Base-by-base conservation (phyloP, 306 rosid species). In the Cicer pinnatifidum region DNA sequence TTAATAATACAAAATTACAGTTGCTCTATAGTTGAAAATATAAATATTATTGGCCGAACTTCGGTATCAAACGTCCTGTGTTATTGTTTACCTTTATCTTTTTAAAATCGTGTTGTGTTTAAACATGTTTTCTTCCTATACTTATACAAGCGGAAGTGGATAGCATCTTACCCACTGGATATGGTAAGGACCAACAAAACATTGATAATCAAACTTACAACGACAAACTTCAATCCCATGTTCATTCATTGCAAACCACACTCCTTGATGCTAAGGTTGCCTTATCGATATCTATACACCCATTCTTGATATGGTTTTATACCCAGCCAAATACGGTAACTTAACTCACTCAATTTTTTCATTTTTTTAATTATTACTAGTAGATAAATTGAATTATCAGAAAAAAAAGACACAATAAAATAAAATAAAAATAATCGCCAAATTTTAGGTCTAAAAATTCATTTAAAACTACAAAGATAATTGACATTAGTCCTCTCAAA, bases 311-410 rank as follows among this genome's bases (percentile, higher is more conserved):
- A 85, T 85, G 88, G 41, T 80, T 63, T 8, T 0, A 3, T 35
- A 33, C 62, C 89, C 89, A 67, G 1, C 8, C 28, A 82, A 67
- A 68, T 82, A 88, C 5, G 88, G 85, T 79, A 54, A 58, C n/a
- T 28, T 50, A n/a, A 46, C 48, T 51, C 57, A 2, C 17, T 4
- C 57, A 6, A 51, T 6, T 16, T 7, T 52, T 16, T 51, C 9
- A 51, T 47, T 3, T 12, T 11, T 11, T 1, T 1, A 12, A 47
- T n/a, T 1, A 23, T n/a, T 8, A 48, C n/a, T 48, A 48, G 7
- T 48, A n/a, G 54, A 50, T 12, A 50, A 50, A 4, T 48, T 6
- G 10, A 52, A 52, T 52, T 16, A 52, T 50, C 13, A 16, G 13
- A 13, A 50, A 48, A 6, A 6, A 48, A 3, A 48, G 9, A 6